These are phyloP conservation scores for Oryza glumipatula DNA, from an alignment of 176 grass and related monocot genomes.

Conservation along the genomic window DNA sequence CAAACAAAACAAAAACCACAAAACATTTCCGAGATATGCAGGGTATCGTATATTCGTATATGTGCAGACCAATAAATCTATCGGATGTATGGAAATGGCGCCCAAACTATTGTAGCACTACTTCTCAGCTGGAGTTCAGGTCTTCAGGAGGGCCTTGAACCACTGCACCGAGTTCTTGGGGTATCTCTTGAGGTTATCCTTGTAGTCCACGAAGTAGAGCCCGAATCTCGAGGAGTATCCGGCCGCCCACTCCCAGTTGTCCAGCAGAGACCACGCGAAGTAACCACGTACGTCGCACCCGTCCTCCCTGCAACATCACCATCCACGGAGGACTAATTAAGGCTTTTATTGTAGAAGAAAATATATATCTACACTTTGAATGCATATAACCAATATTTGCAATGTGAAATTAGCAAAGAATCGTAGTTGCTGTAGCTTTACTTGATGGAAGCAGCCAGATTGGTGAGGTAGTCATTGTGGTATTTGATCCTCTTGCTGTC, in stretches of 20 bases:
- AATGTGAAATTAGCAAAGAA: background rate
- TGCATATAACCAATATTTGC: too few relatives aligned
- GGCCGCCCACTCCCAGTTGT: conserved; percentile 98
- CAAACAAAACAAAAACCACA: background rate
- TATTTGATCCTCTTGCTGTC: conserved; percentile 88
- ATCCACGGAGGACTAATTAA: background rate
- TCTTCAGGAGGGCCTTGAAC: conserved; percentile 72
- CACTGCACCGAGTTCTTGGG: conserved; percentile 97
- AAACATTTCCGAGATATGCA: background rate
- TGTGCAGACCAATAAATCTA: too few relatives aligned
- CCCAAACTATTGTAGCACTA: too few relatives aligned
- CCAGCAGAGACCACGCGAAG: conserved; percentile 95
- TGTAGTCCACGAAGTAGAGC: conserved; percentile 90
- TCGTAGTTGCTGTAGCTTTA: conserved; percentile 4
- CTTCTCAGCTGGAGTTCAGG: conserved; percentile 30
- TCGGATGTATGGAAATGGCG: too few relatives aligned
- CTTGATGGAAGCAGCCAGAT: conserved; percentile 73
- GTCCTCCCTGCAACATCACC: conserved; percentile 66
- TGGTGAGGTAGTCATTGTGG: conserved; percentile 76
- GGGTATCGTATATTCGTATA: too few relatives aligned
- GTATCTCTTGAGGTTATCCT: conserved; percentile 79
- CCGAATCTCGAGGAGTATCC: conserved; percentile 86
- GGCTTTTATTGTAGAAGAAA: background rate
- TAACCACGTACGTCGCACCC: conserved; percentile 88
- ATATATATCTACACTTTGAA: too few relatives aligned